phyloP scores from a whole-genome alignment of 495 filamentous ascomycete genomes.

The Penicillium longicatenatum region DNA sequence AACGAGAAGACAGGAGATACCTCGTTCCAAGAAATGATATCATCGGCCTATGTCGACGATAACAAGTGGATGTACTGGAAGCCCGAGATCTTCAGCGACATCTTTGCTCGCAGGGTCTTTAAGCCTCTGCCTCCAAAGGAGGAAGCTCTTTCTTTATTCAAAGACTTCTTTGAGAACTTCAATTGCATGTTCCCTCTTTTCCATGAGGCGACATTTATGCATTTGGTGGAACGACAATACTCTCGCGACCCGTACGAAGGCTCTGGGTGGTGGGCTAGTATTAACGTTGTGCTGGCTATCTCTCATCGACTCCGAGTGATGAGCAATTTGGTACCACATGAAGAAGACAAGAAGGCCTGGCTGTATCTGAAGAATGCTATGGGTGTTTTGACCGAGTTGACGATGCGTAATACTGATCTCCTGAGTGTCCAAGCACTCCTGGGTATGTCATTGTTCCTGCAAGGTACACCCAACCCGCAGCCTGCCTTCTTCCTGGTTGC shows the following conservation, averaged over 20 bases:
- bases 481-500: constrained; percentile 93
- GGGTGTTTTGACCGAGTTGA: constrained; percentile 86
- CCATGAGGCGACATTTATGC: constrained; percentile 97
- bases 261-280: constrained; percentile 96
- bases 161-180: constrained; percentile 96
- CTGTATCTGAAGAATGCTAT: constrained; percentile 95
- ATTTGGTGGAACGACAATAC: constrained; percentile 90
- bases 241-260: constrained; percentile 91
- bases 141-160: constrained; percentile 78
- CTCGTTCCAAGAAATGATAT: constrained; percentile 96
- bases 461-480: constrained; percentile 96
- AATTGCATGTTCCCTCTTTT: constrained; percentile 98
- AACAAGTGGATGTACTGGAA: constrained; percentile 97
- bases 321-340: constrained; percentile 85
- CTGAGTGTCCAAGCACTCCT: constrained; percentile 95
- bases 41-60: constrained; percentile 76
- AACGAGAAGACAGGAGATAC: constrained; percentile 95
- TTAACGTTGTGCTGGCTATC: constrained; percentile 93
- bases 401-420: constrained; percentile 94
- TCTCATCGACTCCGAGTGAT: constrained; percentile 91
- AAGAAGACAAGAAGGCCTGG: constrained; percentile 94
- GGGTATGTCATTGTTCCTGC: constrained; percentile 94
- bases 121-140: constrained; percentile 77
- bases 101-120: constrained; percentile 88
- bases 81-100: constrained; percentile 88